Evolutionary conservation across 495 filamentous ascomycete species (phyloP), one percentile per base, ranked within the genome.

Genomic region (Penicillium pulvis): DNA sequence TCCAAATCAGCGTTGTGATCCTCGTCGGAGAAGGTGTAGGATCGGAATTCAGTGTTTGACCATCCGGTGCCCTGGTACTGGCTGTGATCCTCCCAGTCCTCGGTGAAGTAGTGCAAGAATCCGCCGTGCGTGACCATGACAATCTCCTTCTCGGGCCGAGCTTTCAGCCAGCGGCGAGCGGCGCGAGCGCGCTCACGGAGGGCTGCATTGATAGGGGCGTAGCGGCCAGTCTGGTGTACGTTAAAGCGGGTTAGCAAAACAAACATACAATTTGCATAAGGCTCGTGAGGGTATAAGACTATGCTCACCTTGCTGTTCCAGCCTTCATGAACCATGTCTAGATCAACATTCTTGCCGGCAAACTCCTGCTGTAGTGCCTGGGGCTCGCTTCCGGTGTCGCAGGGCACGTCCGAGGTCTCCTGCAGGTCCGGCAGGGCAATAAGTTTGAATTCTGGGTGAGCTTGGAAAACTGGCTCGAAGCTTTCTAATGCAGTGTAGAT

Each of bases 1-100:
- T 76, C 74, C 35, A 80, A 55, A 58, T 80, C 76, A 14, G 72
- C 63, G 0, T 51, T 66, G 59, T 78, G 64, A 19, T 50, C 53
- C 23, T 70, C 64, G 24, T 85, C 79, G 5, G 72, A 75, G 75
- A 95, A 96, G 31, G 72, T 72, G 71, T 88, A 97, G 8, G 83
- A 85, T 50, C 93, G 85, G 67, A 81, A 90, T 73, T 97, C 92
- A 11, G 87, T 88, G 71, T 97, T 97, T 10, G 62, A 61, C 93
- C 93, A 97, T 17, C 90, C 90, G 0, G 92, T 95, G 30, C 90
- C 87, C 55, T 74, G 69, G 54, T 81, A 80, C 30, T 76, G 65
- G 44, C 79, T 79, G 61, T 81, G 75, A 12, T 85, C 89, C 46
- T 84, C 79, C 85, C 88, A 96, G 60, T 97, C 92, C 59, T 92